A percentile compares a stretch with the other conserved stretches of the same genome.
These are phyloP conservation scores for Botryotinia calthae DNA, from an alignment of 2,329 filamentous ascomycete species.

Conservation along the genomic window DNA sequence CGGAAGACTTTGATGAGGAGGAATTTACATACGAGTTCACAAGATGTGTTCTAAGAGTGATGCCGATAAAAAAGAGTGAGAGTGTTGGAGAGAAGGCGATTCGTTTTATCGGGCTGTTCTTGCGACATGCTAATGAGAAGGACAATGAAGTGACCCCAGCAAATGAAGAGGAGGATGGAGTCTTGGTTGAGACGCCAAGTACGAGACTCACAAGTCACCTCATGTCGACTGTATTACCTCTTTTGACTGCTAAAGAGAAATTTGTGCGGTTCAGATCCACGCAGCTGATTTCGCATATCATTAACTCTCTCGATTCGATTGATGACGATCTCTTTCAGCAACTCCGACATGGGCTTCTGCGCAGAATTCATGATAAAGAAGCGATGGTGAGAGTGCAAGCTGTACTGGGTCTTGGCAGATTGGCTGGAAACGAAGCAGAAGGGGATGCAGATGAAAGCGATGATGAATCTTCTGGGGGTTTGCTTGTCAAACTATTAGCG, in stretches of 20 bases:
- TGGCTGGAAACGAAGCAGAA: slow-evolving; percentile 75
- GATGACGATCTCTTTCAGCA: slow-evolving; percentile 89
- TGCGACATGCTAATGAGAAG: slow-evolving; percentile 69
- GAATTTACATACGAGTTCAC: slow-evolving; percentile 86
- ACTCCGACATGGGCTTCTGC: slow-evolving; percentile 74
- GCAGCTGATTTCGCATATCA: slow-evolving; percentile 84
- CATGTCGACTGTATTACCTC: slow-evolving; percentile 68
- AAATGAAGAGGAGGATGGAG: slow-evolving; percentile 66
- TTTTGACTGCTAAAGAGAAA: slow-evolving; percentile 89
- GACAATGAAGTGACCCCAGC: slow-evolving; percentile 64
- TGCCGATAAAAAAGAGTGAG: slow-evolving; percentile 91
- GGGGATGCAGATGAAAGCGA: slow-evolving; percentile 68
- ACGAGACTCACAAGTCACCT: slow-evolving; percentile 74
- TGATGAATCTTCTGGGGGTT: slow-evolving; percentile 63
- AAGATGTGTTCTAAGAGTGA: slow-evolving; percentile 75
- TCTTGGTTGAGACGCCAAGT: slow-evolving; percentile 78
- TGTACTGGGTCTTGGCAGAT: slow-evolving; percentile 80
- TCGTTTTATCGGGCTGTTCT: slow-evolving; percentile 82
- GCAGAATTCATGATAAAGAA: slow-evolving; percentile 90
- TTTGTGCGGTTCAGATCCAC: slow-evolving; percentile 85
- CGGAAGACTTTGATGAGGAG: slow-evolving; percentile 73
- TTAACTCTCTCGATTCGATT: slow-evolving; percentile 88
- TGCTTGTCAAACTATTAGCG: slow-evolving; percentile 80
- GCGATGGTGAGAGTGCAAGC: slow-evolving; percentile 89
- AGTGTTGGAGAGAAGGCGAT: slow-evolving; percentile 80